phyloP scores from a whole-genome alignment of 352 stramenopile genomes.

The Pythium utonaiense region DNA sequence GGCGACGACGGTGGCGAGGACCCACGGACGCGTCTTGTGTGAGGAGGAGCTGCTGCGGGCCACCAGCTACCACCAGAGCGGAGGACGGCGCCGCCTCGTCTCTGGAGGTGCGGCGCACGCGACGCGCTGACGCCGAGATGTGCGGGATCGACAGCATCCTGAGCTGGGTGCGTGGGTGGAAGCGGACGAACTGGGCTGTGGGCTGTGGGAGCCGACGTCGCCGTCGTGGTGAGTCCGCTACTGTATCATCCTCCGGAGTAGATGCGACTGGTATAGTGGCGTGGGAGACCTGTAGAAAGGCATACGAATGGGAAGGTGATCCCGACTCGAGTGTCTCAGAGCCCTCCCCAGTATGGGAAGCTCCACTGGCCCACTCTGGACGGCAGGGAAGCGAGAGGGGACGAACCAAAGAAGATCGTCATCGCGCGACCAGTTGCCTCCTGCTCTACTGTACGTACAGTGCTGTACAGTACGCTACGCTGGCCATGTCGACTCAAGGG shows the following conservation, averaged over 20 bases:
- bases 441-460: no score
- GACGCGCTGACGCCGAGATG: constrained; percentile 17
- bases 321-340: no score
- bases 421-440: no score
- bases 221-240: background rate
- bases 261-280: background rate
- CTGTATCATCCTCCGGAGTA: no score
- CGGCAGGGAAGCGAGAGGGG: no score
- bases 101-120: constrained; percentile 1
- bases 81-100: background rate
- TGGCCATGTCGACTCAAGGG: no score
- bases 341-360: no score
- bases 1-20: constrained; percentile 2
- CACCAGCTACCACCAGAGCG: background rate
- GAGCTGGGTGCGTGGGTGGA: background rate
- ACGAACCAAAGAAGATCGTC: no score
- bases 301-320: no score
- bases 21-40: background rate
- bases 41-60: background rate
- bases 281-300: no score
- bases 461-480: no score
- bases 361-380: no score
- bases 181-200: background rate
- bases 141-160: constrained; percentile 35
- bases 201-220: background rate